phyloP scores from a whole-genome alignment of 306 rosid genomes.

The Betula pendula region DNA sequence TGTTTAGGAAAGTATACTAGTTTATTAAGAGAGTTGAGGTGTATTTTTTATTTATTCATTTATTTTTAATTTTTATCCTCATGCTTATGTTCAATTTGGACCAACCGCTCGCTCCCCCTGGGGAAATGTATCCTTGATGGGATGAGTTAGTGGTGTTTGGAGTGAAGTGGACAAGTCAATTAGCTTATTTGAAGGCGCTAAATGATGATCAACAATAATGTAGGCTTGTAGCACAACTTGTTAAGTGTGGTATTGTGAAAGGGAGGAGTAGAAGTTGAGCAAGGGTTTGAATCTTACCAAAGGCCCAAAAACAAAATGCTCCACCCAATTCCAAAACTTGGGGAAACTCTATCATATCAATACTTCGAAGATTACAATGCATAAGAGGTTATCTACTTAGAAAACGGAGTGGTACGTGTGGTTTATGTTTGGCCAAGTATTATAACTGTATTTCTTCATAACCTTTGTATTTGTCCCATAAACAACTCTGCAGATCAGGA shows the following conservation, averaged over 20 bases:
- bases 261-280: neutral
- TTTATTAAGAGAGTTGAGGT: neutral
- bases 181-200: neutral
- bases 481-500: neutral
- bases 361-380: neutral
- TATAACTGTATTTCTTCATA: neutral
- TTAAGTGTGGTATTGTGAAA: neutral
- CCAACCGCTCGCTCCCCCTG: neutral
- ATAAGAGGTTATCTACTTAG: neutral
- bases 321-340: neutral
- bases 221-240: neutral
- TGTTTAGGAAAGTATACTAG: neutral
- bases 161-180: neutral
- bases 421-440: neutral
- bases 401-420: neutral
- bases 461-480: neutral
- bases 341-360: neutral
- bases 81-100: neutral
- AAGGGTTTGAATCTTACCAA: neutral
- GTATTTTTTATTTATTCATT: too few species aligned
- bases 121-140: neutral
- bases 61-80: neutral
- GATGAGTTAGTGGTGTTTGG: neutral
- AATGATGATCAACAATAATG: neutral
- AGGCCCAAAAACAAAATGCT: neutral